Base-by-base conservation (phyloP, 371 early-diverging fungal species). In the Mucor sp. region DNA sequence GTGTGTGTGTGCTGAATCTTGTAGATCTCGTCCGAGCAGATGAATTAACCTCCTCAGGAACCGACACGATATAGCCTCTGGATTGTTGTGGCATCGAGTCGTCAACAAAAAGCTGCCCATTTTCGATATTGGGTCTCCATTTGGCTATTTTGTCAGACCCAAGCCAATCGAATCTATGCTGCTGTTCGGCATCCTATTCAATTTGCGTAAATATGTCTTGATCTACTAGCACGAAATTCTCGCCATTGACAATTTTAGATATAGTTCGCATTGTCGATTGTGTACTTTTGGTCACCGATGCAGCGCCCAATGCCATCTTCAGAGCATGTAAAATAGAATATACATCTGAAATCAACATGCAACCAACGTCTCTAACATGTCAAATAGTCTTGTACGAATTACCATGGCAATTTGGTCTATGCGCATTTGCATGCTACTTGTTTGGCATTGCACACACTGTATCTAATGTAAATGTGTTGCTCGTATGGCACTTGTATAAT, bases 381-480 rank as follows among this genome's bases (percentile, higher is more conserved):
- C 30, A 30, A 2, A 30, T 30, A 77, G 79, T 81, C 28, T 35
- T 78, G 15, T 76, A 76, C 43, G 78, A 78, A 28, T 44, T 81
- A 19, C 77, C 78, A 25, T 81, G 81, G 81, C 78, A 77, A 63
- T 74, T 76, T 63, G 78, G 78, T 35, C 27, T 77, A 8, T 68
- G 66, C 25, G 76, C 77, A 0, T 71, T 81, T 27, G 39, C 76
- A 6, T 71, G 76, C 28, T 81, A 81, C 55, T 65, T 81, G 0
- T 81, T 76, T 74, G 81, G 81, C 25, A 76, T 81, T 63, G 76
- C 77, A 2, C 78, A 76, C 30, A 78, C 76, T 1, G 74, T 81
- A 4, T 69, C 69, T 11, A 72, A 74, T 70, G 81, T 78, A 78
- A n/a, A n/a, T n/a, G n/a, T 47, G 72, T 57, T 28, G 32, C 37